Base-by-base conservation (phyloP, 129 eudicot genomes). In the Sambucus nigra region DNA sequence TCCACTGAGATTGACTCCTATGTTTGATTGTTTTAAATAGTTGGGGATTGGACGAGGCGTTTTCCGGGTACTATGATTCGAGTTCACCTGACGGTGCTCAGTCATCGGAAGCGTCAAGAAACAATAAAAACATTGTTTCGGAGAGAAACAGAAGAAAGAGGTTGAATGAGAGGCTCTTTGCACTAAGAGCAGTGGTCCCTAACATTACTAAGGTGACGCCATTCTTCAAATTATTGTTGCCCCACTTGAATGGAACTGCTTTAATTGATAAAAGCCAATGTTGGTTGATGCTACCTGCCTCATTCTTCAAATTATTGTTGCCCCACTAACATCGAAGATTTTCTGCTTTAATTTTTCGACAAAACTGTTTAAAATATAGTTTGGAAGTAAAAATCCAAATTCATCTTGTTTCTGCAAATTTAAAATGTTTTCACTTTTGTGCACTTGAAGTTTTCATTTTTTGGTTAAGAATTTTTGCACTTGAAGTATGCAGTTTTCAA, bases 151-250 rank as follows among this genome's bases (percentile, higher is more conserved):
- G 97, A 39, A 71, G 97, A 68, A 88, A 73, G 76, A 88, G 80
- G 69, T 78, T 88, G 15, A 80, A 80, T 57, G 87, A 88, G 15
- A 75, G 80, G 44, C 78, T 88, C 28, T 84, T 80, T 26, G 97
- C 97, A 13, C 94, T 88, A 14, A 66, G 97, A 70, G 82, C 97
- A 2, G 87, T 84, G 22, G 97, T 88, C 65, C 97, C 97, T 14
- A 88, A 77, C 57, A 88, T 88, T 35, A 88, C 65, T 28, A 88
- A 88, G 92, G 97, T 77, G 25, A 59, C 38, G 8, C 38, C 38
- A 11, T 31, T 31, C 38, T 11, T 31, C 10, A 0, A 31, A 31
- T 31, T 4, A 31, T 31, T 15, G 41, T 56, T 67, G 50, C 47
- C 60, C 60, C 44, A 16, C 21, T 5, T 17, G 33, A 16, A 17